Evolutionary conservation across 2,329 filamentous ascomycete species (phyloP).

Genomic region (Cryphonectria nitschkei): DNA sequence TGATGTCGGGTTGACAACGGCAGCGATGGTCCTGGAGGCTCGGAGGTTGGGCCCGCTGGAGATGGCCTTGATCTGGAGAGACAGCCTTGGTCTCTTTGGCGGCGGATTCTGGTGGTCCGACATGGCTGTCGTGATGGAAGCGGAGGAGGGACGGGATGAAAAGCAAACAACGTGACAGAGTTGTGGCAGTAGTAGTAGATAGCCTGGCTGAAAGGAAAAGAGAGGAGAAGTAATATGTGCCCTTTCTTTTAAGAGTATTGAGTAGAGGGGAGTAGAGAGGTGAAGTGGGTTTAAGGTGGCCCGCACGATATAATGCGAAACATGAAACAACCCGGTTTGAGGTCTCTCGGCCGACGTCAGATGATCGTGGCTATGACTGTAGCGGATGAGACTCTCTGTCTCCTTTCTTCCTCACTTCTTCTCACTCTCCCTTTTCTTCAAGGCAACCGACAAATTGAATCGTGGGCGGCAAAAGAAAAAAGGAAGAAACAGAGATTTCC

Average conservation of each 20-base stretch:
- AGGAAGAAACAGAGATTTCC: not conserved
- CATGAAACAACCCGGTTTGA: constrained; percentile 18
- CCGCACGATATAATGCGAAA: constrained; percentile 23
- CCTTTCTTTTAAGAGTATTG: constrained; percentile 4
- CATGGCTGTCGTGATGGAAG: constrained; percentile 20
- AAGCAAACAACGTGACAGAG: constrained; percentile 5
- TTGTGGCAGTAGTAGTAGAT: not conserved
- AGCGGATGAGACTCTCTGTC: no score
- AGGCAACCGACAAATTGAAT: not conserved
- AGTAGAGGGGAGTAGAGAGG: not conserved
- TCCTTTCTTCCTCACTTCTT: not conserved
- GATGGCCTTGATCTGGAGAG: constrained; percentile 50
- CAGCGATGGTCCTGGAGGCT: constrained; percentile 48
- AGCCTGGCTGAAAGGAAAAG: not conserved
- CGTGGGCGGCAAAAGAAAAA: constrained; percentile 4
- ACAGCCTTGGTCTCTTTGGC: constrained; percentile 58
- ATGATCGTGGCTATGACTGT: not conserved
- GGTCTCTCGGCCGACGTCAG: constrained; percentile 6
- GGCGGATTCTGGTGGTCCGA: constrained; percentile 37
- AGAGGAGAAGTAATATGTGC: not conserved
- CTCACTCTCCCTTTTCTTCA: not conserved
- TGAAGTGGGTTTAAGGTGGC: not conserved
- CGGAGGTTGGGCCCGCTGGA: constrained; percentile 42
- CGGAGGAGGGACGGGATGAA: not conserved
- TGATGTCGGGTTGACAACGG: constrained; percentile 58